Conservation (phyloP, 169 alveolate genomes). For the Plasmodium vinckei region DNA sequence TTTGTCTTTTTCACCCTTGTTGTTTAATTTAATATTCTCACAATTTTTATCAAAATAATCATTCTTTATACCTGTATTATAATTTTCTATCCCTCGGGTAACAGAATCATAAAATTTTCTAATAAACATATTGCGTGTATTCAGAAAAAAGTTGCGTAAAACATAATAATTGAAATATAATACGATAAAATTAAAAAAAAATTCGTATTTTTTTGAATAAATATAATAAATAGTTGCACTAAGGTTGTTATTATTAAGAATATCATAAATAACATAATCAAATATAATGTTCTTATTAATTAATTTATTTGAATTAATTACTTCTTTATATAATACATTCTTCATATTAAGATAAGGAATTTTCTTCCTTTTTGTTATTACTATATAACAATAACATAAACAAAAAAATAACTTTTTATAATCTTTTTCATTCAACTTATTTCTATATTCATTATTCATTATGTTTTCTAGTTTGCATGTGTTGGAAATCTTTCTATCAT, state of each 20-base stretch:
- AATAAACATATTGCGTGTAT: conserved; percentile 6
- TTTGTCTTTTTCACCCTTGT: background rate
- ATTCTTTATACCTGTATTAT: background rate
- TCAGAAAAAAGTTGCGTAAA: conserved; percentile 18
- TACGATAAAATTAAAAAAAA: conserved; percentile 31
- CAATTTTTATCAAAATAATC: background rate
- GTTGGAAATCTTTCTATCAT: too few species aligned
- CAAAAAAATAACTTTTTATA: conserved; percentile 20
- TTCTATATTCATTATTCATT: background rate
- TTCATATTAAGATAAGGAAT: conserved; percentile 32
- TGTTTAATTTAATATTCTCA: background rate
- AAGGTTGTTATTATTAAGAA: conserved; percentile 36
- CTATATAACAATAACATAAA: conserved; percentile 32
- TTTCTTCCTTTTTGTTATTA: conserved; percentile 5
- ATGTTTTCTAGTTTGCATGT: too few species aligned
- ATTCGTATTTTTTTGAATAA: conserved; percentile 48
- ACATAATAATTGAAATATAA: conserved; percentile 52
- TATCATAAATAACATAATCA: conserved; percentile 16
- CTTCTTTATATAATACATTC: conserved; percentile 18
- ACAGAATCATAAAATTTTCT: background rate
- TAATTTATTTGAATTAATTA: conserved; percentile 13
- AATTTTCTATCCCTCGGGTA: background rate
- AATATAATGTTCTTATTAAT: conserved; percentile 7
- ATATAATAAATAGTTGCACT: conserved; percentile 52
- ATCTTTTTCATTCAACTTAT: background rate